A percentile compares a stretch with the other conserved stretches of the same genome.
Conservation (phyloP, 306 rosid genomes). For the Rosa multiflora region DNA sequence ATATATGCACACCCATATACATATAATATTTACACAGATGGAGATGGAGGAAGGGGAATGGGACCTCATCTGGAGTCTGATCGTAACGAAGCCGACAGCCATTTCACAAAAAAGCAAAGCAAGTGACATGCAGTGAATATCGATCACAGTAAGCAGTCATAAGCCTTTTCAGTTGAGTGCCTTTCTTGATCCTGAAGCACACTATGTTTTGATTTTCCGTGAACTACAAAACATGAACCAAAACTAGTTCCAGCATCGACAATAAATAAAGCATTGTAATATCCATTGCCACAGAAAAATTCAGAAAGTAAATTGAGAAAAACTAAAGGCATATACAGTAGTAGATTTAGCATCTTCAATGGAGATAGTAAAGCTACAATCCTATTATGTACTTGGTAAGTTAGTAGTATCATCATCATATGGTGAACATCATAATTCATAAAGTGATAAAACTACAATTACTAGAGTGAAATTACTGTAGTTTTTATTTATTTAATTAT, state of each 20-base stretch:
- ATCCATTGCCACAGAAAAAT: not conserved
- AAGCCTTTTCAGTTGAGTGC: slow-evolving; percentile 55
- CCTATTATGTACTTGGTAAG: too few relatives aligned
- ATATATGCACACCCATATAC: not conserved
- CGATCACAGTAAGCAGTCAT: slow-evolving; percentile 58
- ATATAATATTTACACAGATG: not conserved
- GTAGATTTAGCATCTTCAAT: too few relatives aligned
- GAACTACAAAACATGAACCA: slow-evolving; percentile 15
- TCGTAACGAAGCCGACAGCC: slow-evolving; percentile 56
- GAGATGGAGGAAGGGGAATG: not conserved
- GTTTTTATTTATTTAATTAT: too few relatives aligned
- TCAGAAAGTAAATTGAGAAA: too few relatives aligned
- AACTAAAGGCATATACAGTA: too few relatives aligned
- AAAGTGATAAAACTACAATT: too few relatives aligned
- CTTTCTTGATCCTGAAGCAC: slow-evolving; percentile 57
- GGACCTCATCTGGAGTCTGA: slow-evolving; percentile 70
- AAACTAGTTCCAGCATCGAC: not conserved
- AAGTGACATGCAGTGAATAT: not conserved
- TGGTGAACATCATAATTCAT: too few relatives aligned
- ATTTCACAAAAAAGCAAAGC: not conserved
- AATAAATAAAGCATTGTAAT: too few relatives aligned
- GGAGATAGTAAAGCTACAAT: too few relatives aligned
- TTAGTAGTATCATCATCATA: too few relatives aligned
- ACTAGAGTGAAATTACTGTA: too few relatives aligned
- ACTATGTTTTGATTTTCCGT: slow-evolving; percentile 48